Evolutionary conservation across 768 basidiomycete genomes (phyloP).

Genomic region (Hygrocybe coccinea): DNA sequence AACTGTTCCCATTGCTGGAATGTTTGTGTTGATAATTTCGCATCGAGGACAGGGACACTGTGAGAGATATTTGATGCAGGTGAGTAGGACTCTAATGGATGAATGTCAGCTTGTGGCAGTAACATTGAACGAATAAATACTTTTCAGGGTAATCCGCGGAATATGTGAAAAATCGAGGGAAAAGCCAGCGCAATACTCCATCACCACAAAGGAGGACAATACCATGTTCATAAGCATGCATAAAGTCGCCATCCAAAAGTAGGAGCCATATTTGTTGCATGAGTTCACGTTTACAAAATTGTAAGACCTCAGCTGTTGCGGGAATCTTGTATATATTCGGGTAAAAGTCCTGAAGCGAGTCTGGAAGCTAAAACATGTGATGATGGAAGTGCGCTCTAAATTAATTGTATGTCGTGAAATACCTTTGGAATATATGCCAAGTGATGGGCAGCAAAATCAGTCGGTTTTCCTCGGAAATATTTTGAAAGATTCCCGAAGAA

Average conservation of each 20-base stretch:
- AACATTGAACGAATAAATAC: slow-evolving; percentile 13
- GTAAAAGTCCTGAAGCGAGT: slow-evolving; percentile 21
- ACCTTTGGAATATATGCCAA: slow-evolving; percentile 32
- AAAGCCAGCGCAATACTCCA: slow-evolving; percentile 19
- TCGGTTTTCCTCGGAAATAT: slow-evolving; percentile 23
- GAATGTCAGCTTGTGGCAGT: not conserved
- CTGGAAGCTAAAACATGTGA: slow-evolving; percentile 19
- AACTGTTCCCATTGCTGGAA: slow-evolving; percentile 2
- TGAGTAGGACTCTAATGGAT: slow-evolving; percentile 16
- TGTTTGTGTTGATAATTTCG: slow-evolving; percentile 1
- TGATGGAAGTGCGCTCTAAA: not conserved
- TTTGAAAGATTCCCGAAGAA: slow-evolving; percentile 35
- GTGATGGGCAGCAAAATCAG: slow-evolving; percentile 24
- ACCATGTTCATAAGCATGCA: slow-evolving; percentile 23
- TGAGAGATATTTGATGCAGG: slow-evolving; percentile 16
- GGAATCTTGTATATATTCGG: slow-evolving; percentile 4
- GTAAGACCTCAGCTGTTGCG: slow-evolving; percentile 13
- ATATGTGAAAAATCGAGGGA: slow-evolving; percentile 26
- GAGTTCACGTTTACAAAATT: slow-evolving; percentile 25
- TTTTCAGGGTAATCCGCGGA: slow-evolving; percentile 31
- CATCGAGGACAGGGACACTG: slow-evolving; percentile 21
- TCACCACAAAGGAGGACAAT: slow-evolving; percentile 24
- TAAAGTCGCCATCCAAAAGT: slow-evolving; percentile 21
- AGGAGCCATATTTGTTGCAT: slow-evolving; percentile 25
- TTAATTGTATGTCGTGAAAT: not conserved